A percentile compares a stretch with the other conserved stretches of the same genome.
Evolutionary conservation across 306 rosid genomes (phyloP).

Genomic region (Gynostemma pentaphyllum): DNA sequence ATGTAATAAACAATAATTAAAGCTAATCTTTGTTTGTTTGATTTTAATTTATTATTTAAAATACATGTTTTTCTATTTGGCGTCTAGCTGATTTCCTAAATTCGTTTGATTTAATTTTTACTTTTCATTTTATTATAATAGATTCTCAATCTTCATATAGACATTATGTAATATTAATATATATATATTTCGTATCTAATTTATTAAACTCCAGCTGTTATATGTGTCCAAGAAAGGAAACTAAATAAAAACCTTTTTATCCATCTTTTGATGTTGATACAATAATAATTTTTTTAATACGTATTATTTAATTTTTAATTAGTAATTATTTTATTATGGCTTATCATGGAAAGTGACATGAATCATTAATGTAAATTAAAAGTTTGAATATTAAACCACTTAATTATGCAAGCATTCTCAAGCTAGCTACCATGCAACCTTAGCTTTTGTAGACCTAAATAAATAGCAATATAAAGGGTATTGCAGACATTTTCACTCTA

Average conservation of each 20-base stretch:
- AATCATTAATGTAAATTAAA: slow-evolving; percentile 1
- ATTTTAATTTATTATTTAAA: not conserved
- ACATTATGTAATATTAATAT: no score
- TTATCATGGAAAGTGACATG: not conserved
- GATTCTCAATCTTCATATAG: no score
- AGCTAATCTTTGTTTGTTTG: no score
- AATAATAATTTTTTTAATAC: not conserved
- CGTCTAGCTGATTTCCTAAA: not conserved
- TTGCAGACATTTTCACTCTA: no score
- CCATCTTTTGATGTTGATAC: not conserved
- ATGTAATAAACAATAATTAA: not conserved
- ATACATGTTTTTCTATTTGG: not conserved
- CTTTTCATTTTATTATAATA: not conserved
- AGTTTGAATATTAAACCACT: no score
- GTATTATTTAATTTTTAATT: not conserved
- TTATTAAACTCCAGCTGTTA: not conserved
- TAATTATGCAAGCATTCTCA: no score
- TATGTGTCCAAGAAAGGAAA: not conserved
- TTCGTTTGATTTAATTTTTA: not conserved
- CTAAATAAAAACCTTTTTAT: not conserved
- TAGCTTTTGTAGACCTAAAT: no score
- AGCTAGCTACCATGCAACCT: no score
- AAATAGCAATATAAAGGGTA: no score
- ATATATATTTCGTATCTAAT: not conserved
- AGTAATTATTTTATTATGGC: not conserved